Base-by-base conservation (phyloP, 768 basidiomycete genomes). In the Cystobasidium tubakii region DNA sequence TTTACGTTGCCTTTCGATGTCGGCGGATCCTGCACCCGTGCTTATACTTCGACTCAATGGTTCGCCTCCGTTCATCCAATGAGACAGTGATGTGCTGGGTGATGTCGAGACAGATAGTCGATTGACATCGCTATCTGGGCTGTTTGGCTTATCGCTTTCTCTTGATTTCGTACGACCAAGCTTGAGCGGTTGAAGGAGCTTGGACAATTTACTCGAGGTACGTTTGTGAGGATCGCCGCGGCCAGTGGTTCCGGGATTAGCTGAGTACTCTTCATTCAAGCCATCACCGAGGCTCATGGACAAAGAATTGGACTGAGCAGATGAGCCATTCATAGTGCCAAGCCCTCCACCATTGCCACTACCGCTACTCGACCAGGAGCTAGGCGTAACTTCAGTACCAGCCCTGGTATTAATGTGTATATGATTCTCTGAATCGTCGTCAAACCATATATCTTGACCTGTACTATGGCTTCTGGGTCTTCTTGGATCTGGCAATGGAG, bases 401-500 rank as follows among this genome's bases (percentile, higher is more conserved):
- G 36, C 69, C 27, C 69, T 46, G n/a, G 23, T 60, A n/a, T 71
- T 36, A 12, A 71, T 29, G 15, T 62, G 69, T 43, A 71, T 15
- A 29, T 46, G 43, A 55, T 33, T 55, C 17, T 71, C 36, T 21
- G 29, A 21, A 36, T 71, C 69, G 7, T 36, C 50, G 19, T 57
- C 55, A 15, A 39, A 31, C 69, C 69, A 71, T 6, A 71, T 42
- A 43, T 71, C 69, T 27, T 54, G 23, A 34, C 69, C 69, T 34
- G 69, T 71, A 17, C 53, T 57, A 36, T 71, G 53, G 25, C 69
- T 55, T 36, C 69, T 33, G 15, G 69, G 55, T 55, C 44, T 29
- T 44, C 66, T 29, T 12, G 69, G 69, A 27, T 71, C 69, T n/a
- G 69, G 69, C 19, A 71, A 31, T 23, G 69, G 69, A 9, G 69